Evolutionary conservation across 2,329 filamentous ascomycete species (phyloP).

Genomic region (Sordariomycetes sp.): DNA sequence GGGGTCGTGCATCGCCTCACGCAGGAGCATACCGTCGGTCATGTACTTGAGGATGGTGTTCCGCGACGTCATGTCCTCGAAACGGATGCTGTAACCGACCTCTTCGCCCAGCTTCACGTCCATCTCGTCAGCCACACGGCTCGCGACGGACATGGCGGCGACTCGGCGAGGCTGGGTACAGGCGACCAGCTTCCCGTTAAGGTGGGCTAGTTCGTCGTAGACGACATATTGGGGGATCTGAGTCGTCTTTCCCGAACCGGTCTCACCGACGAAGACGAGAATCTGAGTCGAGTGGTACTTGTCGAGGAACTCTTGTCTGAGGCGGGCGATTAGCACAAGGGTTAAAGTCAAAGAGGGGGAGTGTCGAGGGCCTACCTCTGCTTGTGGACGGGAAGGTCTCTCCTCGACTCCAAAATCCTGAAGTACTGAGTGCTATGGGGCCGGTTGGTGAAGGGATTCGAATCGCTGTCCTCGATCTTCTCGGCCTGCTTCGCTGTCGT

Average conservation of each 20-base stretch:
- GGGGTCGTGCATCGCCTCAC: conserved; percentile 94
- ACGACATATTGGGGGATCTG: conserved; percentile 98
- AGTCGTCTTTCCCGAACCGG: conserved; percentile 97
- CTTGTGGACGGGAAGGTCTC: conserved; percentile 82
- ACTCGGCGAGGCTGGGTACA: conserved; percentile 98
- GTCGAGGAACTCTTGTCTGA: conserved; percentile 79
- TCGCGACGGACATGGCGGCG: conserved; percentile 95
- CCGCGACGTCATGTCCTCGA: conserved; percentile 84
- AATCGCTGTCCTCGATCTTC: conserved; percentile 65
- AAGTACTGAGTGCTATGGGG: conserved; percentile 79
- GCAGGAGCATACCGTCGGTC: conserved; percentile 97
- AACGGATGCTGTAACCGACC: conserved; percentile 97
- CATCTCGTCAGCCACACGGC: conserved; percentile 95
- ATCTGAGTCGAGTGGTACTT: conserved; percentile 93
- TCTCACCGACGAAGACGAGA: conserved; percentile 96
- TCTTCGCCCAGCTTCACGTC: conserved; percentile 88
- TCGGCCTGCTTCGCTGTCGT: conserved; percentile 69
- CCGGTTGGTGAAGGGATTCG: conserved; percentile 76
- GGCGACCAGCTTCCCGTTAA: conserved; percentile 78
- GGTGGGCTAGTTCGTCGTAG: conserved; percentile 88
- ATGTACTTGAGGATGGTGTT: conserved; percentile 98
- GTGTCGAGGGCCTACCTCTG: conserved; percentile 53
- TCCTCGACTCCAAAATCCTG: conserved; percentile 71
- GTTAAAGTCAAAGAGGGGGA: background rate
- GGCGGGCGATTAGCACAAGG: background rate